Conservation (phyloP, 2,329 filamentous ascomycete genomes). For the Cladobotryum protrusum region DNA sequence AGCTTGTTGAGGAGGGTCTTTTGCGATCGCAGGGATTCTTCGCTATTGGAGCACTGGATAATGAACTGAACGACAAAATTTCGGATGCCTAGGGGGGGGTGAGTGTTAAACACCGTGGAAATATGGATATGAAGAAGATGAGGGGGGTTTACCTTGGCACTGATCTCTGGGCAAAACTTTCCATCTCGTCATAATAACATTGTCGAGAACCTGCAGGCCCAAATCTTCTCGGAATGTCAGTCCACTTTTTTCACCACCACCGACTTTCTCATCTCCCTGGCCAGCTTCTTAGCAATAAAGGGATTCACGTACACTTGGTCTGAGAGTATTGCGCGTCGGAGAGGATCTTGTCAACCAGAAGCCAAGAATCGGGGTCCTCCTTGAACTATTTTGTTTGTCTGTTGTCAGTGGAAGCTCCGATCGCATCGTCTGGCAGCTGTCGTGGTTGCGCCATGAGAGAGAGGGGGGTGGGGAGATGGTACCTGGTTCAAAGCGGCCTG, state of each 20-base stretch:
- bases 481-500: slow-evolving; percentile 91
- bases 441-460: not conserved
- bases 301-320: slow-evolving; percentile 73
- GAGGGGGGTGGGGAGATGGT: slow-evolving; percentile 31
- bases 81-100: slow-evolving; percentile 65
- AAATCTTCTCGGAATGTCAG: slow-evolving; percentile 55
- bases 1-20: slow-evolving; percentile 95
- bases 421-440: not conserved
- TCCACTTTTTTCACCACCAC: not conserved
- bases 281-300: slow-evolving; percentile 12
- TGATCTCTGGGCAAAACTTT: slow-evolving; percentile 95
- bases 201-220: slow-evolving; percentile 92
- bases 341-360: slow-evolving; percentile 94
- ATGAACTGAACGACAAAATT: slow-evolving; percentile 99
- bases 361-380: slow-evolving; percentile 96
- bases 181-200: slow-evolving; percentile 98
- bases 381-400: slow-evolving; percentile 65
- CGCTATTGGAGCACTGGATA: slow-evolving; percentile 83
- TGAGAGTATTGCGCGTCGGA: slow-evolving; percentile 88
- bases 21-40: slow-evolving; percentile 78
- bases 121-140: slow-evolving; percentile 17
- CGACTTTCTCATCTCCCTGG: not conserved
- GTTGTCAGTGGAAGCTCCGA: slow-evolving; percentile 4
- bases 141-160: slow-evolving; percentile 62
- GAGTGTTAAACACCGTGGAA: slow-evolving; percentile 17